Conservation (phyloP, 164 flowering plant genomes). For the Kingdonia uniflora region DNA sequence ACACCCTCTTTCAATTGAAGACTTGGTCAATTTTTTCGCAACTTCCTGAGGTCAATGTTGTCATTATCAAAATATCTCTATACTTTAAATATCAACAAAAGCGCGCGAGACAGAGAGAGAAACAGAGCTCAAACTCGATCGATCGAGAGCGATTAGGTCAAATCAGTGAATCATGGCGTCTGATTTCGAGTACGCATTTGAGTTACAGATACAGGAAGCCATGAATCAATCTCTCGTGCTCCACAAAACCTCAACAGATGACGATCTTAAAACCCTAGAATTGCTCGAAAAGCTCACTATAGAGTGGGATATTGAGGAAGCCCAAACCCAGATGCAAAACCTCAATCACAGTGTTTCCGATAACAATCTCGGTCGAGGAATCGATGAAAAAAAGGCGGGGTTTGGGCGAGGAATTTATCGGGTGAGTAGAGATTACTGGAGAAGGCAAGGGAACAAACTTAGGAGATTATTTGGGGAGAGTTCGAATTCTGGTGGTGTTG, state of each 20-base stretch:
- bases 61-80: too few relatives aligned
- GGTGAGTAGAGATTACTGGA: slow-evolving; percentile 46
- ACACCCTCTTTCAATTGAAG: too few relatives aligned
- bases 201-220: slow-evolving; percentile 57
- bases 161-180: too few relatives aligned
- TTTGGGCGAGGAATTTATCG: slow-evolving; percentile 19
- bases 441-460: slow-evolving; percentile 28
- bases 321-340: slow-evolving; percentile 20
- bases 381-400: too few relatives aligned
- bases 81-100: too few relatives aligned
- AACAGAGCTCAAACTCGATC: too few relatives aligned
- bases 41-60: too few relatives aligned
- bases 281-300: slow-evolving; percentile 17
- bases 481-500: not conserved
- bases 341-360: slow-evolving; percentile 45
- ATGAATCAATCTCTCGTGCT: slow-evolving; percentile 32
- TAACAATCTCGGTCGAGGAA: slow-evolving; percentile 12
- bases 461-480: slow-evolving; percentile 36
- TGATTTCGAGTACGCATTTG: slow-evolving; percentile 46
- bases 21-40: too few relatives aligned
- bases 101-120: too few relatives aligned
- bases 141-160: too few relatives aligned
- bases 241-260: slow-evolving; percentile 14
- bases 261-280: slow-evolving; percentile 21
- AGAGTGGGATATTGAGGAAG: slow-evolving; percentile 28